Conservation (phyloP, 106 monocot species). For the Gastrodia elata region DNA sequence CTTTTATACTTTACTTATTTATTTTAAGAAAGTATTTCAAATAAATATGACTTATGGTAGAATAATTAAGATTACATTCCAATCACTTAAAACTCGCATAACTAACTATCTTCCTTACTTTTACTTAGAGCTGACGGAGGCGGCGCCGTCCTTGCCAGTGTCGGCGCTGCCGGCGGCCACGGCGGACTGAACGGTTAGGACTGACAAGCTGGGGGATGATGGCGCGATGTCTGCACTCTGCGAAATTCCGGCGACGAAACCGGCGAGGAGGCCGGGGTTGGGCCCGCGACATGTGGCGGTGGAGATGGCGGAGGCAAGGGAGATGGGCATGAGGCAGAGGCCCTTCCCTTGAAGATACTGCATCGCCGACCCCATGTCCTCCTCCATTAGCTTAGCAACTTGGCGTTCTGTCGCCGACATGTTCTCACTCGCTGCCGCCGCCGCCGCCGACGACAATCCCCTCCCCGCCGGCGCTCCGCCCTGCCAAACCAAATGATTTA, state of each 20-base stretch:
- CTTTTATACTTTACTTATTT: no score
- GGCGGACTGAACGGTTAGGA: constrained; percentile 59
- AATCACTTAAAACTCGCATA: background rate
- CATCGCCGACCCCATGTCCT: constrained; percentile 93
- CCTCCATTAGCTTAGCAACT: constrained; percentile 85
- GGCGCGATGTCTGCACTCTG: constrained; percentile 20
- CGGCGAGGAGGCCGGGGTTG: background rate
- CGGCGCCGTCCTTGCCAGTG: constrained; percentile 33
- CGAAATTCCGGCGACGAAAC: background rate
- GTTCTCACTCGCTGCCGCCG: constrained; percentile 20
- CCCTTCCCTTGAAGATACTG: constrained; percentile 90
- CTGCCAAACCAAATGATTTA: no score
- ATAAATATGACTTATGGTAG: background rate
- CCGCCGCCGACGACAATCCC: constrained; percentile 14
- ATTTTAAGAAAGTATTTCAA: background rate
- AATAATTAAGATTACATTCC: background rate
- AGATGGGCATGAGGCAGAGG: constrained; percentile 90
- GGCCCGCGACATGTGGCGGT: constrained; percentile 36
- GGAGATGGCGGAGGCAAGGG: constrained; percentile 82
- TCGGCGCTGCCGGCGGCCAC: constrained; percentile 17
- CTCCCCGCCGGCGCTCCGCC: constrained; percentile 9
- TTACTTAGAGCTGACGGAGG: constrained; percentile 13
- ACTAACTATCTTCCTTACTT: background rate
- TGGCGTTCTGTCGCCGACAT: constrained; percentile 65
- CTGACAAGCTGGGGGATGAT: constrained; percentile 51